phyloP scores from a whole-genome alignment of 129 eudicot genomes.

The Lactuca saligna region DNA sequence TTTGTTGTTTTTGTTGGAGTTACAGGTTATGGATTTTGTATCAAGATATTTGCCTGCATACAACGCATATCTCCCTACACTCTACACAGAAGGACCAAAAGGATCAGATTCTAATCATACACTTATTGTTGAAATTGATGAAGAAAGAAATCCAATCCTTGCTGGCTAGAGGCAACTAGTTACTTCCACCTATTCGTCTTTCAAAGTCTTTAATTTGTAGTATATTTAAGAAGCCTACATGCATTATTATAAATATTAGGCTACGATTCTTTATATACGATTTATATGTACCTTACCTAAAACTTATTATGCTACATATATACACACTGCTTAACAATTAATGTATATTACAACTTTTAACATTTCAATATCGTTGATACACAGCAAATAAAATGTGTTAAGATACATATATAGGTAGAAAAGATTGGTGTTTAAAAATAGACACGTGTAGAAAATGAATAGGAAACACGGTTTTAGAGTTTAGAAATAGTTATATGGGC shows the following conservation, averaged over 20 bases:
- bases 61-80: conserved; percentile 92
- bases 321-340: not conserved
- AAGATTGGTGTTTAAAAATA: not conserved
- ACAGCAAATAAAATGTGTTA: not conserved
- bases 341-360: not conserved
- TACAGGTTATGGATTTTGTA: conserved; percentile 87
- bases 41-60: conserved; percentile 96
- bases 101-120: conserved; percentile 73
- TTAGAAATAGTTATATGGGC: not conserved
- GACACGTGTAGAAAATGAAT: not conserved
- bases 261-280: conserved; percentile 8
- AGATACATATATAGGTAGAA: not conserved
- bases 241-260: not conserved
- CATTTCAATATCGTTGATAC: not conserved
- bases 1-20: not conserved
- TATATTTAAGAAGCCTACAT: conserved; percentile 17
- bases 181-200: not conserved
- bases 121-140: conserved; percentile 86
- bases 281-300: conserved; percentile 36
- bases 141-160: conserved; percentile 90
- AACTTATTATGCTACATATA: conserved; percentile 9
- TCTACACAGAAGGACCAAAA: conserved; percentile 83
- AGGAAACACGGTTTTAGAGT: not conserved
- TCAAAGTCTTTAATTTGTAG: conserved; percentile 19
- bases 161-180: conserved; percentile 39